These are phyloP conservation scores for Stachybotrys echinatus DNA, from an alignment of 2,329 filamentous ascomycete species.

Conservation along the genomic window DNA sequence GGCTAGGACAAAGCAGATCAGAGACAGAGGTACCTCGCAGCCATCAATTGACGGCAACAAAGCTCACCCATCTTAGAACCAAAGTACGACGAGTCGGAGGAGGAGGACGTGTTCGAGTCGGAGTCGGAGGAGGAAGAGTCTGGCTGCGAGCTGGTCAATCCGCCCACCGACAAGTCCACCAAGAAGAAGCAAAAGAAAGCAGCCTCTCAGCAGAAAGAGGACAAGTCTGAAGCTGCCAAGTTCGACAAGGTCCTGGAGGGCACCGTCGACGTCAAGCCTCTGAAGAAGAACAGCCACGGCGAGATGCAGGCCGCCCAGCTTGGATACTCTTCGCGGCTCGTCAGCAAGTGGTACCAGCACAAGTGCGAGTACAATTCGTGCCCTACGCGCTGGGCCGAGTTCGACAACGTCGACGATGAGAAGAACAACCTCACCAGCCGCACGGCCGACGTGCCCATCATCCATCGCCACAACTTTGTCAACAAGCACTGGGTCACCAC, in stretches of 20 bases:
- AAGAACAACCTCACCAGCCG: conserved; percentile 14
- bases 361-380: conserved; percentile 16
- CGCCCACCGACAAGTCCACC: too few species aligned
- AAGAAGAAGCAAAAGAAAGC: neutral
- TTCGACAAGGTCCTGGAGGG: conserved; percentile 1
- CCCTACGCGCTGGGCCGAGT: conserved; percentile 21
- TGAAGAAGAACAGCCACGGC: neutral
- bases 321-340: conserved; percentile 2
- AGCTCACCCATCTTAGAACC: too few species aligned
- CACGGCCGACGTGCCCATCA: conserved; percentile 19
- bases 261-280: neutral
- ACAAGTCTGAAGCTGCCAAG: neutral
- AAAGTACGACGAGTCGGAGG: too few species aligned
- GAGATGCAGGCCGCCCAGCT: neutral
- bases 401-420: conserved; percentile 19
- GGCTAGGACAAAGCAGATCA: too few species aligned
- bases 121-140: neutral
- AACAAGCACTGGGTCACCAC: conserved; percentile 24
- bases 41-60: too few species aligned
- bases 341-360: conserved; percentile 15
- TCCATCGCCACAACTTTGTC: conserved; percentile 21
- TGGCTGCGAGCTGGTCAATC: neutral
- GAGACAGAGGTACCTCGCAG: too few species aligned
- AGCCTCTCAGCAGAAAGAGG: neutral
- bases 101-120: too few species aligned